Evolutionary conservation across 2,329 filamentous ascomycete species (phyloP).

Genomic region (Cladophialophora chaetospira): DNA sequence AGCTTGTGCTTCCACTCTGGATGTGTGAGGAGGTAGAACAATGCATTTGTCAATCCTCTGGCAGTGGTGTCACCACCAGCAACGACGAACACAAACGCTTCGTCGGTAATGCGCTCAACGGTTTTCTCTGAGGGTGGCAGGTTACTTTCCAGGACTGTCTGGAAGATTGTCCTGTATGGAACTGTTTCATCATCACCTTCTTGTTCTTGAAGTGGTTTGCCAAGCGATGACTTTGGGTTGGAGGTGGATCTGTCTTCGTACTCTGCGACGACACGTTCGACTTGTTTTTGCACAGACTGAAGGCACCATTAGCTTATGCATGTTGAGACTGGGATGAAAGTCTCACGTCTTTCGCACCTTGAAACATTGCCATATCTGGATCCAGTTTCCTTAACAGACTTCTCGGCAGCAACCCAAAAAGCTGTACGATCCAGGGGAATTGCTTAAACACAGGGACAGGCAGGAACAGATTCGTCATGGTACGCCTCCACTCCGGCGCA

Average conservation of each 20-base stretch:
- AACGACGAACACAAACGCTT: slow-evolving; percentile 36
- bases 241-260: not conserved
- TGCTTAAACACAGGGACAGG: not conserved
- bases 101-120: slow-evolving; percentile 35
- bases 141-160: slow-evolving; percentile 30
- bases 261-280: slow-evolving; percentile 16
- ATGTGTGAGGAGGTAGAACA: slow-evolving; percentile 36
- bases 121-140: slow-evolving; percentile 36
- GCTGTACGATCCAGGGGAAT: not conserved
- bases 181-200: not conserved
- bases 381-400: not conserved
- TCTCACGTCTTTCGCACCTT: slow-evolving; percentile 6
- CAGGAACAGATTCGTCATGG: slow-evolving; percentile 8
- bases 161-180: slow-evolving; percentile 34
- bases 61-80: slow-evolving; percentile 40
- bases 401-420: not conserved
- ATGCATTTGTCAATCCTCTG: slow-evolving; percentile 32
- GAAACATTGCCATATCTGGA: slow-evolving; percentile 7
- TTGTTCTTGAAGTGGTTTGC: not conserved
- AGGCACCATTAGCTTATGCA: not conserved
- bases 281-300: slow-evolving; percentile 3
- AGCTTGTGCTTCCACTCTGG: not conserved
- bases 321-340: not conserved
- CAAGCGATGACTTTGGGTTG: not conserved
- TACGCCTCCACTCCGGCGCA: slow-evolving; percentile 7